These are phyloP conservation scores for Talaromyces sp. DNA, from an alignment of 2,329 filamentous ascomycete species.

Conservation along the genomic window DNA sequence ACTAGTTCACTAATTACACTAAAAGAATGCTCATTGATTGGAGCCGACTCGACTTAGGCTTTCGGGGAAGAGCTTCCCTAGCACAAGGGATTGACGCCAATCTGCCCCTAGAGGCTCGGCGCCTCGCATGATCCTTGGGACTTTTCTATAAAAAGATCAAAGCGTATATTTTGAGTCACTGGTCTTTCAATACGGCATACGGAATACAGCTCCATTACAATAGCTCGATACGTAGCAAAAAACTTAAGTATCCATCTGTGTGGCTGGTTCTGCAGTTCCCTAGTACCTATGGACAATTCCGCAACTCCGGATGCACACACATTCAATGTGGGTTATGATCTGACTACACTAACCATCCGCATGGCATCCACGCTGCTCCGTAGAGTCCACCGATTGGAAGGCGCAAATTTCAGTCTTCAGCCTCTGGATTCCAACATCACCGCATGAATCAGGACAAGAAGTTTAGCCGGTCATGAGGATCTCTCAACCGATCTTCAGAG, in stretches of 20 bases:
- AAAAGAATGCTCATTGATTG: neutral
- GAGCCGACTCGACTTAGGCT: neutral
- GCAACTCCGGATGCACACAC: neutral
- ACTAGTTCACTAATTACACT: neutral
- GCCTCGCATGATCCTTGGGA: neutral
- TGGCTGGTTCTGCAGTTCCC: neutral
- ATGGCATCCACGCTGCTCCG: slow-evolving; percentile 9
- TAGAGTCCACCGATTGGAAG: neutral
- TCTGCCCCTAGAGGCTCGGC: neutral
- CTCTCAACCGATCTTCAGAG: neutral
- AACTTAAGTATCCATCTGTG: neutral
- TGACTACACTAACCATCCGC: neutral
- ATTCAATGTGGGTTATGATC: neutral
- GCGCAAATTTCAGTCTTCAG: neutral
- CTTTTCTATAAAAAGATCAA: neutral
- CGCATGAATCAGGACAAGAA: neutral
- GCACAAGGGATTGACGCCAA: neutral
- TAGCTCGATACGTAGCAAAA: too few species aligned
- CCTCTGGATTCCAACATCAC: neutral
- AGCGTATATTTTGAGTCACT: neutral
- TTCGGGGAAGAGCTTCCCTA: neutral
- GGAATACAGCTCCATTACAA: neutral
- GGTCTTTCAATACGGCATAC: neutral
- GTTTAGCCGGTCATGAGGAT: neutral
- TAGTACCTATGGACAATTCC: neutral